phyloP scores from a whole-genome alignment of 2,329 filamentous ascomycete species.

The Monilinia aucupariae region DNA sequence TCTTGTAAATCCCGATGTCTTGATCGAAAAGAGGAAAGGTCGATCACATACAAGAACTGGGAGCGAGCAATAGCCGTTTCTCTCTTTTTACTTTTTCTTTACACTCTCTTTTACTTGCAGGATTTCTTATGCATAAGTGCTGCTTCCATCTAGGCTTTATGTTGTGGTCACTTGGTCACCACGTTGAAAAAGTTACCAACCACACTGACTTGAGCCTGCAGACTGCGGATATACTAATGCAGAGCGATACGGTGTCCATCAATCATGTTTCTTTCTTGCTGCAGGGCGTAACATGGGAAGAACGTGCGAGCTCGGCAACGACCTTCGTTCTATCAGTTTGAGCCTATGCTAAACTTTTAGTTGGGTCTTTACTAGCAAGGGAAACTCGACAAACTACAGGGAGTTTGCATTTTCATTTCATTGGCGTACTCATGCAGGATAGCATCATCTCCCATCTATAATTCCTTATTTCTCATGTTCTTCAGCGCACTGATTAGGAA shows the following conservation, averaged over 20 bases:
- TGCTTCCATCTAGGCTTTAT: conserved; percentile 4
- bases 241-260: conserved; percentile 16
- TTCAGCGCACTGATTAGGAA: conserved; percentile 7
- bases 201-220: conserved; percentile 18
- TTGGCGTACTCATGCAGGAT: conserved; percentile 11
- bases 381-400: conserved; percentile 10
- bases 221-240: conserved; percentile 19
- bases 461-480: background rate
- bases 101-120: conserved; percentile 8
- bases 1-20: background rate
- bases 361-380: background rate
- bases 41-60: background rate
- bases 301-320: conserved; percentile 11
- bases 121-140: conserved; percentile 13
- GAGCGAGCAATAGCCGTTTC: conserved; percentile 7
- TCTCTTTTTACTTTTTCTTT: conserved; percentile 8
- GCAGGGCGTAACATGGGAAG: conserved; percentile 14
- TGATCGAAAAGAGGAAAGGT: background rate
- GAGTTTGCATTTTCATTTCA: background rate
- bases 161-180: conserved; percentile 17
- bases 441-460: conserved; percentile 8
- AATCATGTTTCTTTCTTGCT: conserved; percentile 14
- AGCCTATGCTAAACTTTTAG: background rate
- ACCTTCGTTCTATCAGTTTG: conserved; percentile 7
- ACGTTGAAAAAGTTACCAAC: conserved; percentile 18